Conservation (phyloP, 169 alveolate species). For the Perkinsus olseni region DNA sequence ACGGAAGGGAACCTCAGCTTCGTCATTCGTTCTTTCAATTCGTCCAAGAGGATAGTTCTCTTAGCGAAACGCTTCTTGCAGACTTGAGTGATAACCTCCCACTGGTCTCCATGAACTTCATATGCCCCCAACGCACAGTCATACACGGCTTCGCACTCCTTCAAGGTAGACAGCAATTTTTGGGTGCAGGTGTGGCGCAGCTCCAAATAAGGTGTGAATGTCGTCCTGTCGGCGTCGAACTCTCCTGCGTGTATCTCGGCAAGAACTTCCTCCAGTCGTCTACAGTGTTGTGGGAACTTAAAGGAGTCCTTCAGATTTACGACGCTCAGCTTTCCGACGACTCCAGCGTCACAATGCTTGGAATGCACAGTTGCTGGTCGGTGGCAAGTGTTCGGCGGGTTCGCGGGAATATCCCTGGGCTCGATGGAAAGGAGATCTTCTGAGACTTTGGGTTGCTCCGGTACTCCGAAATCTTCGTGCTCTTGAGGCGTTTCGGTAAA, state of each 20-base stretch:
- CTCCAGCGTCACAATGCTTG: neutral
- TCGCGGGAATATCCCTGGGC: no score
- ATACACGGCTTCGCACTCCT: neutral
- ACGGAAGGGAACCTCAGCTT: neutral
- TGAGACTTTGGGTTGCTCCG: no score
- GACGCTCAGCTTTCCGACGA: neutral
- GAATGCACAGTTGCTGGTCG: no score
- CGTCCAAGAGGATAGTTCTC: neutral
- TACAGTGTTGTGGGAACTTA: neutral
- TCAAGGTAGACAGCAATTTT: neutral
- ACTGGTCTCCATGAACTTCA: neutral
- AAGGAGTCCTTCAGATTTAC: neutral
- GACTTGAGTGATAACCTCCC: neutral
- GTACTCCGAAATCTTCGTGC: no score
- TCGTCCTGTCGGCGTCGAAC: neutral
- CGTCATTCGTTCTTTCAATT: neutral
- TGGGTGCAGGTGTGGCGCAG: neutral
- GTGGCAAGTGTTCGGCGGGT: no score
- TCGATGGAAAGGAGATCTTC: no score
- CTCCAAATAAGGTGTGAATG: neutral
- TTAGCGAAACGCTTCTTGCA: neutral
- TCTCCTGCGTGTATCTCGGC: neutral
- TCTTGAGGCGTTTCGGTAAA: no score
- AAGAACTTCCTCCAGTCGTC: neutral
- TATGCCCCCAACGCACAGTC: neutral